These are phyloP conservation scores for Cercospora beticola DNA, from an alignment of 2,329 filamentous ascomycete genomes.

Conservation along the genomic window DNA sequence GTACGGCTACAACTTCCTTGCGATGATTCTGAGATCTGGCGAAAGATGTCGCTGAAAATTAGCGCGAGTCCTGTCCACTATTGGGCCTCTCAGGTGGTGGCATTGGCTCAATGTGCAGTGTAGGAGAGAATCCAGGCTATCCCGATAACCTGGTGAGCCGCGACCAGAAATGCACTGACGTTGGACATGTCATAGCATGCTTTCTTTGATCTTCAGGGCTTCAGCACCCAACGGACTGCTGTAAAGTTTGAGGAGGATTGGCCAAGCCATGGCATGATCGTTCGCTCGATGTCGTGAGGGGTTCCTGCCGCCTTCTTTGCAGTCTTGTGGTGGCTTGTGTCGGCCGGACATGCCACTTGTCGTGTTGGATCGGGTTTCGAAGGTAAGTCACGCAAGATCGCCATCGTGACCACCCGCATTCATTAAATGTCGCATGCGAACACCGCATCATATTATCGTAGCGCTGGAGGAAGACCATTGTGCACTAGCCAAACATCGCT, in stretches of 20 bases:
- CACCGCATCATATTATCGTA: neutral
- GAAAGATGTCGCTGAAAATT: no score
- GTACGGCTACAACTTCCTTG: no score
- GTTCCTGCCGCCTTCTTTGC: neutral
- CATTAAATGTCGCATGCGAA: neutral
- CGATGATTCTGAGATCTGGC: no score
- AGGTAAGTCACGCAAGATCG: neutral
- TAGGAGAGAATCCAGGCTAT: no score
- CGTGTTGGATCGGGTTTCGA: neutral
- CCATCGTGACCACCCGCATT: neutral
- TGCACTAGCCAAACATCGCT: neutral
- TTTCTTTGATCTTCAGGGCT: no score
- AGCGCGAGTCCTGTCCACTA: no score
- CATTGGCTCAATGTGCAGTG: no score
- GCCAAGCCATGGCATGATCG: neutral
- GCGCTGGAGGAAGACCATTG: neutral
- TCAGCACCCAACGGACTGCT: no score
- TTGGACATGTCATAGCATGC: no score
- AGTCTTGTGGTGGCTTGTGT: neutral
- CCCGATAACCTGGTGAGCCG: no score
- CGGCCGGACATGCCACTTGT: neutral
- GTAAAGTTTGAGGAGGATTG: neutral
- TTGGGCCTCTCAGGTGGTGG: no score
- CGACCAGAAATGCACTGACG: no score
- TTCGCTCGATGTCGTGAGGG: neutral